Evolutionary conservation across 306 rosid species (phyloP).

Genomic region (Trifolium repens): DNA sequence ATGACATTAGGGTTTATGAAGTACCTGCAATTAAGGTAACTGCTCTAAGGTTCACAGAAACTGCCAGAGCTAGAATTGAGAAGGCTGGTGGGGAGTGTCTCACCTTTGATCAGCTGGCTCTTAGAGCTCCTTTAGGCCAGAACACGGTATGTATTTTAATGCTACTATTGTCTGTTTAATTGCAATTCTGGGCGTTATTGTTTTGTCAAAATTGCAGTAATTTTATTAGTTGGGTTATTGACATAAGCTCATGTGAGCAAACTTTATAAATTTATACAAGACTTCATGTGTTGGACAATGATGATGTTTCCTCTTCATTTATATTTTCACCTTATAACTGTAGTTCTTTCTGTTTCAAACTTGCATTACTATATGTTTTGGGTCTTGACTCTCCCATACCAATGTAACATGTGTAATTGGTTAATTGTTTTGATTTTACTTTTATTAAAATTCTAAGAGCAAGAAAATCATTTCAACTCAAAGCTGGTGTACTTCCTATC

Average conservation of each 20-base stretch:
- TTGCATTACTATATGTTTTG: neutral
- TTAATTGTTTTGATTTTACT: neutral
- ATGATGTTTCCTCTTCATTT: neutral
- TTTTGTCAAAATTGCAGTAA: neutral
- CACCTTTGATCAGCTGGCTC: constrained; percentile 65
- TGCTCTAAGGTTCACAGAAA: constrained; percentile 77
- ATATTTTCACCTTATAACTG: neutral
- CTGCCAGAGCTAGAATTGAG: constrained; percentile 73
- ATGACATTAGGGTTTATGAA: constrained; percentile 57
- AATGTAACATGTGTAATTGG: neutral
- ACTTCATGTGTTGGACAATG: neutral
- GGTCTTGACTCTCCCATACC: neutral
- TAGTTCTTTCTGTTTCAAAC: neutral
- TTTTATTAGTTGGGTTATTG: neutral
- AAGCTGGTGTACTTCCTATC: constrained; percentile 3
- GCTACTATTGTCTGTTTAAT: neutral
- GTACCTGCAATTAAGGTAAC: constrained; percentile 62
- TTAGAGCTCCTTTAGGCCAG: constrained; percentile 69
- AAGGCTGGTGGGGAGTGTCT: constrained; percentile 77
- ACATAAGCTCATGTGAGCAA: neutral
- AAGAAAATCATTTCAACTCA: neutral
- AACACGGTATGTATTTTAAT: constrained; percentile 54
- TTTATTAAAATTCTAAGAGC: neutral
- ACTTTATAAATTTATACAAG: neutral
- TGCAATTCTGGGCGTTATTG: neutral